These are phyloP conservation scores for Beauveria pseudobassiana DNA, from an alignment of 2,329 filamentous ascomycete genomes.

Conservation along the genomic window DNA sequence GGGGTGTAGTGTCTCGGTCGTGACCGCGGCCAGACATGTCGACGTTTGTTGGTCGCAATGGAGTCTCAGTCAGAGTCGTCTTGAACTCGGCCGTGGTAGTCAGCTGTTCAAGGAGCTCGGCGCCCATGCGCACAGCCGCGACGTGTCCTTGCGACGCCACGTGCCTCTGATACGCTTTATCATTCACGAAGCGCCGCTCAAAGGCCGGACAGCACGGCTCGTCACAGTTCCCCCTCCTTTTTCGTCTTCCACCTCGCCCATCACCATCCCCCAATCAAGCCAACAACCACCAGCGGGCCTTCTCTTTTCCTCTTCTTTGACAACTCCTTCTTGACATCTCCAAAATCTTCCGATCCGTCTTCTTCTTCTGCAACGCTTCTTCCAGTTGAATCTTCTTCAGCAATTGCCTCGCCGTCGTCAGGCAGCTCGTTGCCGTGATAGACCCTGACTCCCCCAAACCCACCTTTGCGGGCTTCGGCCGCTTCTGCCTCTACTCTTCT, in stretches of 20 bases:
- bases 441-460: not conserved
- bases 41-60: not conserved
- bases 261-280: not conserved
- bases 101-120: not conserved
- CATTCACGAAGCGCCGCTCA: not conserved
- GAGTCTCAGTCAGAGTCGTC: too few relatives aligned
- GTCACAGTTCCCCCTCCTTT: not conserved
- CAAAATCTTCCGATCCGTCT: not conserved
- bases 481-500: accelerated
- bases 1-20: not conserved
- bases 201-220: conserved; percentile 1
- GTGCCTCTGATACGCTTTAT: not conserved
- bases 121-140: not conserved
- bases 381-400: not conserved
- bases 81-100: not conserved
- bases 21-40: not conserved
- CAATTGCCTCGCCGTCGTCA: not conserved
- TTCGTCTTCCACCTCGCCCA: not conserved
- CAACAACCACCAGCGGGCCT: too few relatives aligned
- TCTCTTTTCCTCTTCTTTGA: too few relatives aligned
- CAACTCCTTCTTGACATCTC: not conserved
- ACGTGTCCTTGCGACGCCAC: not conserved
- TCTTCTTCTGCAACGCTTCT: not conserved
- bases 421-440: not conserved
- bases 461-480: not conserved